These are phyloP conservation scores for Hirschioporus abietinus DNA, from an alignment of 768 basidiomycete genomes.

Conservation along the genomic window DNA sequence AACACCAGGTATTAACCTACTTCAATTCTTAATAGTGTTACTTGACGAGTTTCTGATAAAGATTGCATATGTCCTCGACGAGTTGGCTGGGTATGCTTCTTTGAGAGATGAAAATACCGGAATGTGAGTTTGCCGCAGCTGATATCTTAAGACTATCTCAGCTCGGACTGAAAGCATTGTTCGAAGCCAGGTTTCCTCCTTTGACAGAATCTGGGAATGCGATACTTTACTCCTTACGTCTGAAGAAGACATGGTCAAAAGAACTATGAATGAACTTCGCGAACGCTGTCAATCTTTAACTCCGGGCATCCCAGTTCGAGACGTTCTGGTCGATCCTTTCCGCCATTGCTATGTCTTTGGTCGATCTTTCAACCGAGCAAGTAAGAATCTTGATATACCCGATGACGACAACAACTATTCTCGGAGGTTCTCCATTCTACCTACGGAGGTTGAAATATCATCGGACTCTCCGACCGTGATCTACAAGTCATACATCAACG, in stretches of 20 bases:
- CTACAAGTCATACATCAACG: slow-evolving; percentile 50
- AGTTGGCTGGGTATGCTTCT: slow-evolving; percentile 39
- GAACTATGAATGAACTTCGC: slow-evolving; percentile 21
- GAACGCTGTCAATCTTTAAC: neutral
- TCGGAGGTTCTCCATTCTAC: slow-evolving; percentile 35
- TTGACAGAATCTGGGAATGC: slow-evolving; percentile 51
- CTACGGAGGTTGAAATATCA: slow-evolving; percentile 37
- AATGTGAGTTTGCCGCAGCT: slow-evolving; percentile 16
- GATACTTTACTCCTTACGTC: slow-evolving; percentile 19
- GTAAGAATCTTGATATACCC: slow-evolving; percentile 14
- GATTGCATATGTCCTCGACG: slow-evolving; percentile 45
- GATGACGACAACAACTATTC: slow-evolving; percentile 37
- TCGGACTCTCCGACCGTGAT: slow-evolving; percentile 20
- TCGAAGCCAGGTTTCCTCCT: slow-evolving; percentile 51
- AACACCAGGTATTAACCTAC: slow-evolving; percentile 31
- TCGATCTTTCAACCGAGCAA: slow-evolving; percentile 31
- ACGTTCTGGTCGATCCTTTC: slow-evolving; percentile 33
- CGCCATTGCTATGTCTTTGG: slow-evolving; percentile 36
- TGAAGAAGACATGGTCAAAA: slow-evolving; percentile 1
- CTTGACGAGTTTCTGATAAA: slow-evolving; percentile 14
- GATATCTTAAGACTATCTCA: neutral
- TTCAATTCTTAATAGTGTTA: too few relatives aligned
- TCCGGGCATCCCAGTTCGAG: slow-evolving; percentile 14
- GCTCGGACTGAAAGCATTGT: neutral
- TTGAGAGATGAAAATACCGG: slow-evolving; percentile 36